phyloP scores from a whole-genome alignment of 1,284 basidiomycete species.

The Agroathelia rolfsii region DNA sequence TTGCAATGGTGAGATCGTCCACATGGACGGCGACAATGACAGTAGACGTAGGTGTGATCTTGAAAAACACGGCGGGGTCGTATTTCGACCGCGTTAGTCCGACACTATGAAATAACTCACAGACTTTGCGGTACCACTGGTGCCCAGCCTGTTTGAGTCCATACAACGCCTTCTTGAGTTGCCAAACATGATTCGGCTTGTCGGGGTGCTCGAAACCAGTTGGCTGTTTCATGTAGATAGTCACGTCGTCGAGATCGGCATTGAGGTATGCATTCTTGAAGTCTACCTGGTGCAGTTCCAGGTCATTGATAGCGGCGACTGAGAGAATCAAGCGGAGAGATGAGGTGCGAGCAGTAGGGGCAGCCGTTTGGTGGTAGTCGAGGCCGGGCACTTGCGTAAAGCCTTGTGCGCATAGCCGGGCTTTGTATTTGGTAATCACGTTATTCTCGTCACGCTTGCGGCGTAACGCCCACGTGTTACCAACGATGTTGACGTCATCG shows the following conservation, averaged over 20 bases:
- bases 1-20: slow-evolving; percentile 15
- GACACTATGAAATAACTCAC: slow-evolving; percentile 9
- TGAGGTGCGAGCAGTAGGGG: slow-evolving; percentile 25
- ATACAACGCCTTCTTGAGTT: slow-evolving; percentile 17
- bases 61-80: slow-evolving; percentile 13
- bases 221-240: slow-evolving; percentile 18
- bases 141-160: slow-evolving; percentile 22
- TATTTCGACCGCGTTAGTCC: slow-evolving; percentile 9
- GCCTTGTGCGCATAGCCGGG: slow-evolving; percentile 28
- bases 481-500: slow-evolving; percentile 13
- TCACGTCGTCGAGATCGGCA: slow-evolving; percentile 12
- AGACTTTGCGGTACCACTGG: slow-evolving; percentile 18
- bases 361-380: slow-evolving; percentile 31
- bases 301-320: slow-evolving; percentile 21
- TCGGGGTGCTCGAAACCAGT: slow-evolving; percentile 11
- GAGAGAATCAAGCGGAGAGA: slow-evolving; percentile 25
- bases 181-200: slow-evolving; percentile 10
- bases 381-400: slow-evolving; percentile 29
- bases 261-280: slow-evolving; percentile 20
- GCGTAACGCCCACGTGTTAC: slow-evolving; percentile 20
- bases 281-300: slow-evolving; percentile 20
- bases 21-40: slow-evolving; percentile 14
- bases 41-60: slow-evolving; percentile 10
- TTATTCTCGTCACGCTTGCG: slow-evolving; percentile 20
- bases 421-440: slow-evolving; percentile 20